Conservation (phyloP, 345 rosid genomes). For the Hypericum androsaemum region DNA sequence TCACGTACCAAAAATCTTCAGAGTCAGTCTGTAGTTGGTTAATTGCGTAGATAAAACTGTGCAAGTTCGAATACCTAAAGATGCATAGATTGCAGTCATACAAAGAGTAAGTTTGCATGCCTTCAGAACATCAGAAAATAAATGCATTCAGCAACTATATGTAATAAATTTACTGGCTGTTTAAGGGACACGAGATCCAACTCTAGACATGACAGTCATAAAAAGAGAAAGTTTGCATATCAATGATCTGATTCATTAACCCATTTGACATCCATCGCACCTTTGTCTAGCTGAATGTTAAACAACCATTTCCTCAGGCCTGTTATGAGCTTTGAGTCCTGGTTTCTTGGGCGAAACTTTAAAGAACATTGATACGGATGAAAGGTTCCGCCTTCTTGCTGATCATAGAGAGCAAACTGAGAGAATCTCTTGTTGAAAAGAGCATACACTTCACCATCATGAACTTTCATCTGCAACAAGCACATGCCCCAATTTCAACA, state of each 20-base stretch:
- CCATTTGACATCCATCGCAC: conserved; percentile 18
- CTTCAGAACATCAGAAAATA: too few relatives aligned
- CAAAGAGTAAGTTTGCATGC: too few relatives aligned
- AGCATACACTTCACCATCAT: conserved; percentile 38
- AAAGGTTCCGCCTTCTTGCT: conserved; percentile 28
- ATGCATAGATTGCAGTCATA: too few relatives aligned
- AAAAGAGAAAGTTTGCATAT: background rate
- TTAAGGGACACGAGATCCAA: too few relatives aligned
- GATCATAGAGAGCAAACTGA: conserved; percentile 59
- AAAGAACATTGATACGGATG: conserved; percentile 50
- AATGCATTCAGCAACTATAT: too few relatives aligned
- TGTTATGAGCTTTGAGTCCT: conserved; percentile 33
- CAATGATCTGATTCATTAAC: background rate
- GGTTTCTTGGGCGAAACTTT: conserved; percentile 34
- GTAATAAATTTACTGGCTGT: too few relatives aligned
- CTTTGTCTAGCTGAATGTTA: conserved; percentile 27
- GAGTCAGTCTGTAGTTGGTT: too few relatives aligned
- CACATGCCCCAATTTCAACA: background rate
- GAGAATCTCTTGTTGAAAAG: conserved; percentile 44
- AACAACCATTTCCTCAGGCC: conserved; percentile 39
- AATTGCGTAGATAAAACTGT: too few relatives aligned
- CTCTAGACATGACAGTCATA: background rate
- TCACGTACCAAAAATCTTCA: too few relatives aligned
- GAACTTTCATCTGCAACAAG: conserved; percentile 37
- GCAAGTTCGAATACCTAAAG: too few relatives aligned